Base-by-base conservation (phyloP, 805 yeast genomes). In the Suhomyces xylopsoci region DNA sequence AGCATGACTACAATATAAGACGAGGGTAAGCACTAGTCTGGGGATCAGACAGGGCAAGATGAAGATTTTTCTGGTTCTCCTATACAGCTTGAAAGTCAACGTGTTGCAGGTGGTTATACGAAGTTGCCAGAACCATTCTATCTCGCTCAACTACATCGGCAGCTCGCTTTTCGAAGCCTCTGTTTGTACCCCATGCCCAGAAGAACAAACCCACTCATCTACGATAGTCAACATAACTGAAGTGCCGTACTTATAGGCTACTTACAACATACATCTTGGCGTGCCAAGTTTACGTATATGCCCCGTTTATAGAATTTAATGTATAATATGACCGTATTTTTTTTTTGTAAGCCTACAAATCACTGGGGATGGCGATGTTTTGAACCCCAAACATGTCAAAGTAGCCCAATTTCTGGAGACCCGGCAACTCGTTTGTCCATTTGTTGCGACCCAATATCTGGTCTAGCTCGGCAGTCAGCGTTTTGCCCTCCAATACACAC, bases 401-500 rank as follows among this genome's bases (percentile, higher is more conserved):
- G 52, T 62, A 69, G 43, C 71, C 76, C 24, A 70, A 55, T 25
- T 61, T 64, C 8, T 48, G 50, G 12, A 68, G 45, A 5, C 42
- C 48, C 1, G 66, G 64, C 42, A 70, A 26, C 51, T 73, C 75
- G 10, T 50, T 51, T 3, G 54, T 47, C 78, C 78, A 74, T 32
- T 57, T 54, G 10, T 56, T 51, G 45, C 66, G 52, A 5, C 77
- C 73, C 52, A 71, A 42, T 6, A 73, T 70, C 2, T 50, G 49
- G 49, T 71, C 74, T 38, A 71, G 58, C 54, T 73, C 73, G 17
- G 54, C 54, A 3, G 52, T 42, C 5, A 60, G 45, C 4, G 56
- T 61, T 52, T 77, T 79, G 7, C 68, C 68, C 49, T 80, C 84
- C 4, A 81, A 52, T 1, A 80, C 20, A 59, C 82, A 76, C 51